Evolutionary conservation across 345 rosid genomes (phyloP).

Genomic region (Zanthoxylum bungeanum): DNA sequence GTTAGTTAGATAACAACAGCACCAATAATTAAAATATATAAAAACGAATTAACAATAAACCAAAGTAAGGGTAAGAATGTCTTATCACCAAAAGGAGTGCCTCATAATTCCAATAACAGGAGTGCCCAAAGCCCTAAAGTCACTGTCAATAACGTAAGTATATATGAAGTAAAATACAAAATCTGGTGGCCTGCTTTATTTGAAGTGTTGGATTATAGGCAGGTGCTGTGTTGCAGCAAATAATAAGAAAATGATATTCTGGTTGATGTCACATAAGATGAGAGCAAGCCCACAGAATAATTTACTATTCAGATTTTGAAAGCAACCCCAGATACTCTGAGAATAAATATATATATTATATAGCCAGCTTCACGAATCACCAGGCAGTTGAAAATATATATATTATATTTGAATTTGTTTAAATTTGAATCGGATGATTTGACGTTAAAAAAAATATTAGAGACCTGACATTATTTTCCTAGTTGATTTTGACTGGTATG

Average conservation of each 20-base stretch:
- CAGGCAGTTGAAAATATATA: too few relatives aligned
- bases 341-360: too few relatives aligned
- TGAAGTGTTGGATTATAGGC: neutral
- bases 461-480: neutral
- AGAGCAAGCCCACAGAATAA: conserved; percentile 22
- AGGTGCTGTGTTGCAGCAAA: conserved; percentile 3
- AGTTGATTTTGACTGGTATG: neutral
- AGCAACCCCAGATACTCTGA: conserved; percentile 11
- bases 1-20: neutral
- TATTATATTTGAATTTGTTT: too few relatives aligned
- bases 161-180: neutral
- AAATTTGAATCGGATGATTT: too few relatives aligned
- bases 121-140: neutral
- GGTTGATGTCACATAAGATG: conserved; percentile 17
- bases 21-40: neutral
- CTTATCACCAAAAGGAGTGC: neutral
- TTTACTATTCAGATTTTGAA: conserved; percentile 22
- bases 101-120: neutral
- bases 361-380: too few relatives aligned
- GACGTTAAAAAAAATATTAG: too few relatives aligned
- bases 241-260: neutral
- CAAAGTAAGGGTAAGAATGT: neutral
- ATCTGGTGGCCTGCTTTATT: neutral
- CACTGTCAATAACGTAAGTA: neutral
- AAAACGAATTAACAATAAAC: too few relatives aligned